Conservation (phyloP, 1,284 basidiomycete genomes). For the Trametes sp. region DNA sequence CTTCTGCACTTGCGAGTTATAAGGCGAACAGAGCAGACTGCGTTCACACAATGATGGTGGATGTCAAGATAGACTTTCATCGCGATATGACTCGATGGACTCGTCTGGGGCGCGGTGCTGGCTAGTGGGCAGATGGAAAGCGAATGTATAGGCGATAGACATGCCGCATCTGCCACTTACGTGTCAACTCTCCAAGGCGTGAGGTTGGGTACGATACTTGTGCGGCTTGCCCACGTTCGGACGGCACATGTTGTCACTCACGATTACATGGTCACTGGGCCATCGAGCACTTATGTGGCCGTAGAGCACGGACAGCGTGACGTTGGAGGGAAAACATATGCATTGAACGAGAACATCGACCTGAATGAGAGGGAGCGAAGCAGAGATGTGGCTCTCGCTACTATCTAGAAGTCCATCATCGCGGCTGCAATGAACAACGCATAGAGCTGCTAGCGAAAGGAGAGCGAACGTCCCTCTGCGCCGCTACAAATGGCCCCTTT, state of each 20-base stretch:
- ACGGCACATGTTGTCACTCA: too few relatives aligned
- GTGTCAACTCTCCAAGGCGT: too few relatives aligned
- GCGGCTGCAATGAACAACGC: slow-evolving; percentile 42
- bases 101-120: not conserved
- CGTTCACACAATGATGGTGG: not conserved
- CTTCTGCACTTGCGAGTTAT: too few relatives aligned
- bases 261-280: too few relatives aligned
- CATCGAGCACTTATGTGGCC: too few relatives aligned
- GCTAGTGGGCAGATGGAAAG: not conserved
- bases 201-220: too few relatives aligned
- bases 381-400: slow-evolving; percentile 58
- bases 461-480: slow-evolving; percentile 45
- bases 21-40: too few relatives aligned
- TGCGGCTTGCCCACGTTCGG: too few relatives aligned
- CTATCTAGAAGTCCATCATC: slow-evolving; percentile 71
- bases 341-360: not conserved
- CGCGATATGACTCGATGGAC: slow-evolving; percentile 10
- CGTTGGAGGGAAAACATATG: not conserved
- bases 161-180: too few relatives aligned
- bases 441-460: slow-evolving; percentile 58
- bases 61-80: not conserved
- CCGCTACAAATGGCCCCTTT: slow-evolving; percentile 45
- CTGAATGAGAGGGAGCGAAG: not conserved
- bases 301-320: too few relatives aligned
- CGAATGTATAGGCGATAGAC: not conserved